A percentile compares a stretch with the other conserved stretches of the same genome.
Conservation (phyloP, 2,329 filamentous ascomycete genomes). For the Capronia epimyces region DNA sequence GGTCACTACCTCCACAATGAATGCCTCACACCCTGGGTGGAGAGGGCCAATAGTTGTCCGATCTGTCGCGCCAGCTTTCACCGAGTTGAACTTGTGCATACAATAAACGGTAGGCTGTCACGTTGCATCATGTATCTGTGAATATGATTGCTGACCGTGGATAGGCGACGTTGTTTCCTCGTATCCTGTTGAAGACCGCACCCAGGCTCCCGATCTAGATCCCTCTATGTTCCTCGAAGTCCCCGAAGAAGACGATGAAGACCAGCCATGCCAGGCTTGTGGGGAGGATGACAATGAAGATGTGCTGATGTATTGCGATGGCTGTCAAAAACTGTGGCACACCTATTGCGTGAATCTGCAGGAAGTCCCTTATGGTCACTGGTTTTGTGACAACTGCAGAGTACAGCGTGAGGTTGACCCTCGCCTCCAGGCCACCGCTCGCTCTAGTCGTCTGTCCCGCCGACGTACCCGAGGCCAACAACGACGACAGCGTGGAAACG, state of each 20-base stretch:
- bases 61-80: slow-evolving; percentile 94
- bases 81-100: slow-evolving; percentile 75
- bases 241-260: slow-evolving; percentile 62
- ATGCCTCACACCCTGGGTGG: slow-evolving; percentile 89
- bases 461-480: slow-evolving; percentile 45
- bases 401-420: slow-evolving; percentile 41
- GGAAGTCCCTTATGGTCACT: slow-evolving; percentile 66
- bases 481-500: slow-evolving; percentile 40
- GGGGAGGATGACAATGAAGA: slow-evolving; percentile 75
- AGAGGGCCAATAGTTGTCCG: slow-evolving; percentile 94
- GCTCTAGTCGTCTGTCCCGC: slow-evolving; percentile 41
- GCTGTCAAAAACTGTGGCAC: slow-evolving; percentile 84
- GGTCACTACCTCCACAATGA: slow-evolving; percentile 89
- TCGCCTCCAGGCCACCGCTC: slow-evolving; percentile 34
- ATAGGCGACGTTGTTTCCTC: slow-evolving; percentile 53
- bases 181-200: slow-evolving; percentile 50
- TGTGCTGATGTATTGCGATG: slow-evolving; percentile 81
- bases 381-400: slow-evolving; percentile 85
- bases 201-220: slow-evolving; percentile 82
- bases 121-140: neutral
- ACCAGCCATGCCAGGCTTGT: slow-evolving; percentile 77
- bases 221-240: slow-evolving; percentile 64
- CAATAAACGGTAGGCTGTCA: slow-evolving; percentile 64
- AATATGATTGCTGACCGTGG: slow-evolving; percentile 8
- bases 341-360: slow-evolving; percentile 85